Conservation (phyloP, 768 basidiomycete genomes). For the Lyophyllum semitale region DNA sequence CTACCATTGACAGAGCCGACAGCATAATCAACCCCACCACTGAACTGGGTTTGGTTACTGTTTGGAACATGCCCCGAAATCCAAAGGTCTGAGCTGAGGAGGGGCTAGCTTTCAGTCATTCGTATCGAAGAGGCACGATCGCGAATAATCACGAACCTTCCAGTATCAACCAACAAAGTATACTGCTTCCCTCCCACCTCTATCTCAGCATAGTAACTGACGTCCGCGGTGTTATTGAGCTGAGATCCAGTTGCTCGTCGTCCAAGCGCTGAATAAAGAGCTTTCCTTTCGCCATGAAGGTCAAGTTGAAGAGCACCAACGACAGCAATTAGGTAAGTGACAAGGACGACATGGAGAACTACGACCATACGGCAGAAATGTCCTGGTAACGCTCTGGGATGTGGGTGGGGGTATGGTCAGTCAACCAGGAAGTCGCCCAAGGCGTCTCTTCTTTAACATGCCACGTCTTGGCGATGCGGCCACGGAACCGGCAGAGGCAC, state of each 20-base stretch:
- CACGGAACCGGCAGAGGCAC: not conserved
- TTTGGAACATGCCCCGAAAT: constrained; percentile 46
- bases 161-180: constrained; percentile 46
- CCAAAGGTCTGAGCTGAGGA: constrained; percentile 63
- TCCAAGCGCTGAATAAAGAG: constrained; percentile 2
- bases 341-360: constrained; percentile 4
- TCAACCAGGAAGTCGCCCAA: not conserved
- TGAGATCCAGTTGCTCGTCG: constrained; percentile 16
- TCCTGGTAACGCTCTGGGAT: constrained; percentile 1
- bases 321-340: constrained; percentile 5
- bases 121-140: not conserved
- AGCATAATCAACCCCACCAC: constrained; percentile 51
- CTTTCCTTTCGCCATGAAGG: constrained; percentile 19
- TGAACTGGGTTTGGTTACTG: constrained; percentile 38
- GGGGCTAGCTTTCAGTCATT: not conserved
- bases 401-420: constrained; percentile 2
- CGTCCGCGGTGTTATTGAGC: constrained; percentile 37
- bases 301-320: constrained; percentile 18
- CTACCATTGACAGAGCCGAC: constrained; percentile 53
- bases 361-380: not conserved
- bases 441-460: not conserved
- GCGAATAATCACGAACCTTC: constrained; percentile 34
- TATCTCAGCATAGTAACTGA: constrained; percentile 41
- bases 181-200: constrained; percentile 36
- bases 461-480: not conserved